Percentiles rank a stretch among this genome's conserved stretches.
phyloP scores from a whole-genome alignment of 177 flowering plant genomes.

The Vitis hybrid region DNA sequence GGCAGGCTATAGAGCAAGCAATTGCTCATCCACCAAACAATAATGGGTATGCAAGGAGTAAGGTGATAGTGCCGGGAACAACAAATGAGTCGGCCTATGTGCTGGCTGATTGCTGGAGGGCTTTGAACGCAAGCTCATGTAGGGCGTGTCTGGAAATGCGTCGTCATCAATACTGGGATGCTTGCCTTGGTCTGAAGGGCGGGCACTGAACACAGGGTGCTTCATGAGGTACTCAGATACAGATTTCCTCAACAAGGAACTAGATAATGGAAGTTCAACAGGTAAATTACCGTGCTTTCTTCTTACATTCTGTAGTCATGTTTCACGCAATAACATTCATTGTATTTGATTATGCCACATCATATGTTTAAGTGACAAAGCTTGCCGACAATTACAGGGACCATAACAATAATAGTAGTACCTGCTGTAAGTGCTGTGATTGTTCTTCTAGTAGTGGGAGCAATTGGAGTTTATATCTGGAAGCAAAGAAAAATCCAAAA shows the following conservation, averaged over 20 bases:
- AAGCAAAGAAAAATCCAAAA: conserved; percentile 51
- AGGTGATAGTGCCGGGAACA: conserved; percentile 30
- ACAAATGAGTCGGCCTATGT: conserved; percentile 59
- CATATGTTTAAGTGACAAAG: not conserved
- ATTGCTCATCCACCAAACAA: conserved; percentile 37
- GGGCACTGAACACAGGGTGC: conserved; percentile 80
- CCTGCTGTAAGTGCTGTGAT: conserved; percentile 50
- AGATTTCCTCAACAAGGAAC: conserved; percentile 60
- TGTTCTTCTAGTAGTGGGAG: conserved; percentile 37
- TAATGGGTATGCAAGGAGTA: conserved; percentile 40
- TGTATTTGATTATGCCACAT: not conserved
- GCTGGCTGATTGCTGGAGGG: conserved; percentile 78
- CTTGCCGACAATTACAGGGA: conserved; percentile 47
- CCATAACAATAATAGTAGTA: conserved; percentile 36
- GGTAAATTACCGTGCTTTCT: conserved; percentile 26
- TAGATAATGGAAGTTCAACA: conserved; percentile 32
- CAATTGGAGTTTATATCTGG: conserved; percentile 52
- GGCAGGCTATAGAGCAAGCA: conserved; percentile 43
- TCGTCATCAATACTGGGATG: conserved; percentile 50
- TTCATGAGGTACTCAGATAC: conserved; percentile 81
- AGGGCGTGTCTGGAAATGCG: conserved; percentile 61
- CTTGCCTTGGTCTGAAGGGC: conserved; percentile 79
- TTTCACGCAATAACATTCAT: not conserved
- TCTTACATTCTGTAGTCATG: not conserved
- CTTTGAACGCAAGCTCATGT: conserved; percentile 54